phyloP scores from a whole-genome alignment of 1,284 basidiomycete species.

The Stygiomarasmius scandens region DNA sequence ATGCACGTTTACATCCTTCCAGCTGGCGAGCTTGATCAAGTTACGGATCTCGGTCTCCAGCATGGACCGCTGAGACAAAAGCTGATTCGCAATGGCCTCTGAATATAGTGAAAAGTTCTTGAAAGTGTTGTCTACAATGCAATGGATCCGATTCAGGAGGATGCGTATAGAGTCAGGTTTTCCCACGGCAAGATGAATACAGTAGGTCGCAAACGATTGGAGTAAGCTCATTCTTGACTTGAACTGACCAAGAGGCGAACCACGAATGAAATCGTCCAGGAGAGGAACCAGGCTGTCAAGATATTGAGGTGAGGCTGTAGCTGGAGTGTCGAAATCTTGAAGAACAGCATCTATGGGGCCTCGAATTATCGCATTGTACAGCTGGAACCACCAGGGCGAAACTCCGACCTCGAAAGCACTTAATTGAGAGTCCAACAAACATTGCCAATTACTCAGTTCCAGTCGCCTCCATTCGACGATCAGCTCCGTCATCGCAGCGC shows the following conservation, averaged over 20 bases:
- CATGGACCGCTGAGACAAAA: conserved; percentile 61
- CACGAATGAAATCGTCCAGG: conserved; percentile 79
- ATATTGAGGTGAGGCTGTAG: conserved; percentile 50
- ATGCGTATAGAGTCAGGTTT: conserved; percentile 29
- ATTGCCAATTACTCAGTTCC: conserved; percentile 89
- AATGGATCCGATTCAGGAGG: conserved; percentile 50
- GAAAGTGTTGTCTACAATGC: conserved; percentile 71
- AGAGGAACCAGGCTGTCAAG: conserved; percentile 76
- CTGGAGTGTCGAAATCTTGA: conserved; percentile 35
- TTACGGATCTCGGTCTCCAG: conserved; percentile 85
- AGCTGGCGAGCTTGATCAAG: conserved; percentile 94
- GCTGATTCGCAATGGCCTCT: conserved; percentile 47
- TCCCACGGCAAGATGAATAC: conserved; percentile 34
- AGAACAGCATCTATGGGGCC: conserved; percentile 58
- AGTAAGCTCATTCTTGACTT: conserved; percentile 72
- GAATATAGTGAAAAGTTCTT: conserved; percentile 72
- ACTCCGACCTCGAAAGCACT: conserved; percentile 61
- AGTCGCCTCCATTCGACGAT: conserved; percentile 92
- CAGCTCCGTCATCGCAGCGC: conserved; percentile 67
- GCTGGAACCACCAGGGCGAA: conserved; percentile 90
- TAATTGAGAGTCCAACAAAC: conserved; percentile 77
- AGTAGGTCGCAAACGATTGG: conserved; percentile 64
- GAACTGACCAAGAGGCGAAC: conserved; percentile 87
- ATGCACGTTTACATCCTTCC: conserved; percentile 97
- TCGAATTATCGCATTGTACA: conserved; percentile 83